Conservation (phyloP, 306 rosid genomes). For the Casuarina equisetifolia region DNA sequence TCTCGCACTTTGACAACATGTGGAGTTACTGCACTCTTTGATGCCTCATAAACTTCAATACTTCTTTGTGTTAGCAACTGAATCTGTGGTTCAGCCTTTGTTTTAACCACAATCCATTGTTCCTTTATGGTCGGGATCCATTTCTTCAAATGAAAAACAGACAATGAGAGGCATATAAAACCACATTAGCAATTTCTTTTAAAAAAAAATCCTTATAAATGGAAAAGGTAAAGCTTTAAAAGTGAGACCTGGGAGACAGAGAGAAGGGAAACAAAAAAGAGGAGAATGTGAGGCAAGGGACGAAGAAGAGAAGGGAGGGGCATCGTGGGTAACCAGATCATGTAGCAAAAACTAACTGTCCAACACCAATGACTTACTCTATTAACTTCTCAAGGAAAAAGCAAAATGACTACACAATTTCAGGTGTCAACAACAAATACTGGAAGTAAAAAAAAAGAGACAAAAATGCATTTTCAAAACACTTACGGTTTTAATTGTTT, state of each 20-base stretch:
- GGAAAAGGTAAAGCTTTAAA: no score
- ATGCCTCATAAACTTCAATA: constrained; percentile 58
- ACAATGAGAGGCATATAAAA: constrained; percentile 21
- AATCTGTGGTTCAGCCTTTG: constrained; percentile 70
- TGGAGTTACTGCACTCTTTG: constrained; percentile 67
- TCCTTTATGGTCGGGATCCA: constrained; percentile 70
- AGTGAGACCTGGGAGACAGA: no score
- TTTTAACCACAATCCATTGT: constrained; percentile 56
- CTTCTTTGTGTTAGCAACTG: constrained; percentile 50
- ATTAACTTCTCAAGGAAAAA: background rate
- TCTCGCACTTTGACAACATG: constrained; percentile 64
- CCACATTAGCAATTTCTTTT: constrained; percentile 7
- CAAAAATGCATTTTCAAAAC: constrained; percentile 19
- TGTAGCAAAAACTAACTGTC: background rate
- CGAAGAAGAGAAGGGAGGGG: rapidly evolving
- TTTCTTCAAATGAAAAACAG: constrained; percentile 49
- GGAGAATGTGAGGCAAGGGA: background rate
- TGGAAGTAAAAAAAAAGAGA: constrained; percentile 17
- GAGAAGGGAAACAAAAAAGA: background rate
- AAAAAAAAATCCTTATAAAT: background rate
- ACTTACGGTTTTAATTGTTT: constrained; percentile 77
- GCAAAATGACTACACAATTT: background rate
- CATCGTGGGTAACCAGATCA: background rate
- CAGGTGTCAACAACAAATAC: background rate
- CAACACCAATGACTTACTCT: background rate